phyloP scores from a whole-genome alignment of 2,329 filamentous ascomycete species.

The Clonostachys sp. region DNA sequence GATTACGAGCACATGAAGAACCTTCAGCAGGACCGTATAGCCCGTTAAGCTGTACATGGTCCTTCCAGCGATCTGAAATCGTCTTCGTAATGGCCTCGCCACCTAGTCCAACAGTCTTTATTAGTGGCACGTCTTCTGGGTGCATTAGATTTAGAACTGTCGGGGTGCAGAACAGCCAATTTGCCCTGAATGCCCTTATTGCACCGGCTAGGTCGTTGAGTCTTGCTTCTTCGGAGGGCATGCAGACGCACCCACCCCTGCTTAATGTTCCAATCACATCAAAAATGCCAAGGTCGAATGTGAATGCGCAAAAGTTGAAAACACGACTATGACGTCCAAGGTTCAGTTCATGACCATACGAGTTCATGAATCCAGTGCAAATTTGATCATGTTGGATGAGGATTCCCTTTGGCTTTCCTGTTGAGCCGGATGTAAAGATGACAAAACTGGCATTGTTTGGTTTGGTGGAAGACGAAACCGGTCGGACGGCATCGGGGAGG shows the following conservation, averaged over 20 bases:
- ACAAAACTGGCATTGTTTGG: conserved; percentile 6
- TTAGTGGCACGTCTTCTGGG: conserved; percentile 7
- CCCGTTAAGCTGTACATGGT: background rate
- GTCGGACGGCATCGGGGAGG: background rate
- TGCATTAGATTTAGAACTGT: conserved; percentile 12
- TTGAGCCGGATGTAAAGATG: conserved; percentile 5
- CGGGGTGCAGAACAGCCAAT: conserved; percentile 5
- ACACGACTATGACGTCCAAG: background rate
- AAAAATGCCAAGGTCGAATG: background rate
- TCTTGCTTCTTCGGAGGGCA: conserved; percentile 5
- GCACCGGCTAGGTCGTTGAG: conserved; percentile 4
- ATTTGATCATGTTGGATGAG: conserved; percentile 8
- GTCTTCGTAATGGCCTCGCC: conserved; percentile 12
- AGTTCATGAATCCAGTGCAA: background rate
- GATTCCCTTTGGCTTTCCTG: conserved; percentile 4
- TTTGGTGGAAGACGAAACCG: background rate
- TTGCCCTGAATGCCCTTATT: conserved; percentile 6
- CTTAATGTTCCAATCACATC: background rate
- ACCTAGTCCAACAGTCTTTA: conserved; percentile 12
- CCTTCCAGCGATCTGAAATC: background rate
- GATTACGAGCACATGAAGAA: conserved; percentile 6
- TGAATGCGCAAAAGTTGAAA: background rate
- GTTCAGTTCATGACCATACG: background rate
- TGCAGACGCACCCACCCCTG: background rate
- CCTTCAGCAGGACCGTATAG: conserved; percentile 2